Evolutionary conservation across 108 stramenopile genomes (phyloP).

Genomic region (Nitzschia sp.): DNA sequence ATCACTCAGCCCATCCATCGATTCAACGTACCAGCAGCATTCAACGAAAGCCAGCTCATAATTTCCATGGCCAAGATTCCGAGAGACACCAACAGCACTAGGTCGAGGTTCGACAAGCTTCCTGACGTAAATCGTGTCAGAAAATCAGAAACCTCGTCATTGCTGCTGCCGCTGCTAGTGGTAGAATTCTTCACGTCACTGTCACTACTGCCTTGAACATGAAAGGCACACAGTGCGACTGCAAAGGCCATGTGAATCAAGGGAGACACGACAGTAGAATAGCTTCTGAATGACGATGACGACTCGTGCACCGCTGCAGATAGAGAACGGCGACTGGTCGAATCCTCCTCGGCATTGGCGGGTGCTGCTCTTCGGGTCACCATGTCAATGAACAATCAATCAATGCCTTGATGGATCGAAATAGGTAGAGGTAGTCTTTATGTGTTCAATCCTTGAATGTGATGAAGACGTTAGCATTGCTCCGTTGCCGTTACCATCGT

Average conservation of each 20-base stretch:
- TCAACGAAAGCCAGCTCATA: slow-evolving; percentile 24
- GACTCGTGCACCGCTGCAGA: too few species aligned
- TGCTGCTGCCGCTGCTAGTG: neutral
- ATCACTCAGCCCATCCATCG: too few species aligned
- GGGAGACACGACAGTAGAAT: slow-evolving; percentile 4
- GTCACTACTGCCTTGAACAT: slow-evolving; percentile 19
- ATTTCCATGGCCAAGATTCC: slow-evolving; percentile 40
- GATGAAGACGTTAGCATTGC: neutral
- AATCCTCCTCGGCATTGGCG: neutral
- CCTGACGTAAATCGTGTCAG: slow-evolving; percentile 24
- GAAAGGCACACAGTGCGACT: slow-evolving; percentile 7
- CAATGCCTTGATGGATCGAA: too few species aligned
- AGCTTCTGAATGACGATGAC: too few species aligned
- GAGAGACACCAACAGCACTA: slow-evolving; percentile 39
- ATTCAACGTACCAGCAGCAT: slow-evolving; percentile 32
- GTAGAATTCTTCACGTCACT: neutral
- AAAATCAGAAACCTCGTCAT: neutral
- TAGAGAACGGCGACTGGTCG: too few species aligned
- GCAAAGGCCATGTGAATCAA: slow-evolving; percentile 7
- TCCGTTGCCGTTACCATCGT: too few species aligned
- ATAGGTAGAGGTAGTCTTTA: too few species aligned
- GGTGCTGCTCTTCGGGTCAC: neutral
- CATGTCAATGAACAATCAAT: neutral
- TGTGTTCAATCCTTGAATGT: too few species aligned
- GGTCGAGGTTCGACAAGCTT: slow-evolving; percentile 34